Evolutionary conservation across 1,284 basidiomycete genomes (phyloP).

Genomic region (Puccinia hordei): DNA sequence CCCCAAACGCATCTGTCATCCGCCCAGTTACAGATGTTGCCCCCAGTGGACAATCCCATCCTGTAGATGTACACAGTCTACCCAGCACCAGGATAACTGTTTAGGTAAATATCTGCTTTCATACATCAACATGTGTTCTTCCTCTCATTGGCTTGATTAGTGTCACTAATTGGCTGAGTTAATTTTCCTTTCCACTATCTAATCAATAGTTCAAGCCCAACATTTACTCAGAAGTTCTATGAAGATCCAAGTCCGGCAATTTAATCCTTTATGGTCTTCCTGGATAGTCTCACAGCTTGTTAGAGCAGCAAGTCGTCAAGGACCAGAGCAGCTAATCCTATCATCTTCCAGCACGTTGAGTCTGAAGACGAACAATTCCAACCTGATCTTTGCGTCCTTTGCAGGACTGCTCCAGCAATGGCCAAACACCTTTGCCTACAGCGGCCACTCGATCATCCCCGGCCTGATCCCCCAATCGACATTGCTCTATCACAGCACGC

Average conservation of each 20-base stretch:
- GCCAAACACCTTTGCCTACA: conserved; percentile 64
- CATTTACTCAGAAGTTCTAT: not conserved
- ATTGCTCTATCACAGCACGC: conserved; percentile 62
- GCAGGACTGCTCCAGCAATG: conserved; percentile 63
- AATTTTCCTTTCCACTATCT: too few relatives aligned
- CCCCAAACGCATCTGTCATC: too few relatives aligned
- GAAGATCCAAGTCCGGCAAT: not conserved
- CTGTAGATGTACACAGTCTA: too few relatives aligned
- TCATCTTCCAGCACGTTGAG: not conserved
- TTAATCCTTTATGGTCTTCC: not conserved
- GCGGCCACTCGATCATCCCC: conserved; percentile 63
- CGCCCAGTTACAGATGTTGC: too few relatives aligned
- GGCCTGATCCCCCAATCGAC: conserved; percentile 62
- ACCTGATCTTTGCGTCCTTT: conserved; percentile 61
- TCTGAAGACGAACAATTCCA: not conserved
- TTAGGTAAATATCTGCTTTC: too few relatives aligned
- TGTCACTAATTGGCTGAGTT: too few relatives aligned
- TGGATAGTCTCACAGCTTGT: not conserved
- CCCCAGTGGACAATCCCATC: too few relatives aligned
- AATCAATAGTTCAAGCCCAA: too few relatives aligned
- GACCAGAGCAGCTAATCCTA: not conserved
- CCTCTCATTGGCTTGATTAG: too few relatives aligned
- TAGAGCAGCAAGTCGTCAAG: not conserved
- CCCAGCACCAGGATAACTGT: too few relatives aligned
- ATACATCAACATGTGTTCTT: too few relatives aligned